phyloP scores from a whole-genome alignment of 1,284 basidiomycete genomes.

The Cryptococcus maquisensis region DNA sequence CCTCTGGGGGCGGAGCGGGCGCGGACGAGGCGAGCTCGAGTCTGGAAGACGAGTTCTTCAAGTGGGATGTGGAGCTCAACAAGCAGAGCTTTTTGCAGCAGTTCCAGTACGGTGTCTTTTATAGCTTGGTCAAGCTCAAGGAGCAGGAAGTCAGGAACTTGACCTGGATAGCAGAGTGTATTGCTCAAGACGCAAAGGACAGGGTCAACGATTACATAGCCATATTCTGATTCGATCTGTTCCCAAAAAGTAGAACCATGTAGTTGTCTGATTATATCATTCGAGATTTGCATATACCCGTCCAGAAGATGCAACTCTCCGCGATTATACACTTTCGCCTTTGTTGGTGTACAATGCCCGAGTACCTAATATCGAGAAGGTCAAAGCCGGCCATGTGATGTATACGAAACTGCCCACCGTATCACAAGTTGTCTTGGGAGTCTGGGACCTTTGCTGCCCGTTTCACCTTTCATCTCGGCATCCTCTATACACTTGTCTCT shows the following conservation, averaged over 20 bases:
- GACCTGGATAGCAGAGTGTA: constrained; percentile 97
- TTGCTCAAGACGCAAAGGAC: constrained; percentile 88
- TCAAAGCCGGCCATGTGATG: background rate
- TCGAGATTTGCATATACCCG: too few relatives aligned
- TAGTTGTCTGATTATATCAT: background rate
- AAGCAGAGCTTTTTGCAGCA: constrained; percentile 92
- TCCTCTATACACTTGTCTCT: too few relatives aligned
- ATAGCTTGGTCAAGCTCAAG: constrained; percentile 92
- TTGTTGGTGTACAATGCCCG: too few relatives aligned
- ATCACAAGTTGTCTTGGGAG: too few relatives aligned
- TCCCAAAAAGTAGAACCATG: background rate
- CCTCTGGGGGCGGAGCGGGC: constrained; percentile 19
- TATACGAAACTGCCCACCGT: background rate
- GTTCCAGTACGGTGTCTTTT: constrained; percentile 90
- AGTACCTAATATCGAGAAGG: too few relatives aligned
- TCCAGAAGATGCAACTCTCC: too few relatives aligned
- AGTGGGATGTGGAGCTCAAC: constrained; percentile 87
- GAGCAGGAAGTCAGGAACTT: constrained; percentile 98
- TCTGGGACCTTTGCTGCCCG: too few relatives aligned
- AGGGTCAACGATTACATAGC: constrained; percentile 90
- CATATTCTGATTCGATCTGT: constrained; percentile 52
- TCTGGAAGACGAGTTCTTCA: constrained; percentile 94
- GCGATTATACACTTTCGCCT: too few relatives aligned
- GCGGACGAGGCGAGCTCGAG: constrained; percentile 56
- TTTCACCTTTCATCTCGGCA: too few relatives aligned